phyloP scores from a whole-genome alignment of 2,329 filamentous ascomycete genomes.

The Aspergillus sp. region DNA sequence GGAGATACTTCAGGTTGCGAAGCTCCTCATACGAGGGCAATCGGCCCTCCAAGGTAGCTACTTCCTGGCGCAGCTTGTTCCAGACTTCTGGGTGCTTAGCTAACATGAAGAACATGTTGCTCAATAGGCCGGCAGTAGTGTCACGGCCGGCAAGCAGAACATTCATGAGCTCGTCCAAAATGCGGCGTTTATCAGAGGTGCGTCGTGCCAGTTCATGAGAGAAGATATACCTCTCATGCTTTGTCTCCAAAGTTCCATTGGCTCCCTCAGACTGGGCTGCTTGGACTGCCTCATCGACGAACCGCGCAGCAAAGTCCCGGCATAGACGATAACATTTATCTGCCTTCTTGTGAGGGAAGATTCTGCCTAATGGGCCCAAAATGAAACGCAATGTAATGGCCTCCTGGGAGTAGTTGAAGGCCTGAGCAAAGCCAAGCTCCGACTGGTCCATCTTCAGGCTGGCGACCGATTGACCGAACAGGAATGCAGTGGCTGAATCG shows the following conservation, averaged over 20 bases:
- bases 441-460: slow-evolving; percentile 36
- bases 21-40: slow-evolving; percentile 13
- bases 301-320: slow-evolving; percentile 5
- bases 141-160: slow-evolving; percentile 42
- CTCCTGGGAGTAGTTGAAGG: slow-evolving; percentile 36
- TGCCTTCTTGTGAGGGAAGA: slow-evolving; percentile 16
- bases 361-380: slow-evolving; percentile 26
- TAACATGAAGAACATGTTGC: slow-evolving; percentile 36
- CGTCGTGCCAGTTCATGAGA: slow-evolving; percentile 58
- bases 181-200: slow-evolving; percentile 46
- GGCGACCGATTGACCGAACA: slow-evolving; percentile 62
- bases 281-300: slow-evolving; percentile 21
- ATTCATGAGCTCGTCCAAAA: slow-evolving; percentile 52
- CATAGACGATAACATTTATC: slow-evolving; percentile 18
- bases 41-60: slow-evolving; percentile 14
- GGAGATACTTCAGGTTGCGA: slow-evolving; percentile 4
- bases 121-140: slow-evolving; percentile 39
- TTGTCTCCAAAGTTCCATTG: neutral
- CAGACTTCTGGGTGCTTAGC: slow-evolving; percentile 30
- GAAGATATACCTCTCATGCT: slow-evolving; percentile 53
- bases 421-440: slow-evolving; percentile 33
- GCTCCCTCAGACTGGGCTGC: slow-evolving; percentile 17
- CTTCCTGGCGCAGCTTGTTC: slow-evolving; percentile 22
- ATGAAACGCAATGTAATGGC: slow-evolving; percentile 32
- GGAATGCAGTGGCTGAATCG: slow-evolving; percentile 67